Conservation (phyloP, 352 stramenopile genomes). For the Phytophthora sansomeana region DNA sequence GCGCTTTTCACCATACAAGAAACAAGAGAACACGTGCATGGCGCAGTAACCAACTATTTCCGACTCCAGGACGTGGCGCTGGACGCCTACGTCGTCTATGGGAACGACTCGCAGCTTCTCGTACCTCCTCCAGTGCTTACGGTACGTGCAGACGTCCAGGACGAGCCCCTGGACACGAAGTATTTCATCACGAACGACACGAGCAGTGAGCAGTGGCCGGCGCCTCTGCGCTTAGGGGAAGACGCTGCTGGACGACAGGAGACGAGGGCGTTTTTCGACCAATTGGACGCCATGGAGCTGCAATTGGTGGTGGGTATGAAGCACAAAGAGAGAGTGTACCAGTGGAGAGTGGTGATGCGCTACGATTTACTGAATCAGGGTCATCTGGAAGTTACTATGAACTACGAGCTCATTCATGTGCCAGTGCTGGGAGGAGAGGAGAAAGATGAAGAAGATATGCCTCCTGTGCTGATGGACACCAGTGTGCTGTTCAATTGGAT, state of each 20-base stretch:
- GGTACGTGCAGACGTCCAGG: slow-evolving; percentile 44
- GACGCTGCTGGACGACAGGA: slow-evolving; percentile 33
- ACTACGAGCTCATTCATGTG: slow-evolving; percentile 50
- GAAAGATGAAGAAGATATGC: slow-evolving; percentile 39
- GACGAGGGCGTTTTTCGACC: slow-evolving; percentile 72
- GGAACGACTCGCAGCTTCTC: slow-evolving; percentile 31
- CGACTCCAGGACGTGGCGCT: slow-evolving; percentile 59
- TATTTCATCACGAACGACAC: slow-evolving; percentile 56
- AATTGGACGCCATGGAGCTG: slow-evolving; percentile 70
- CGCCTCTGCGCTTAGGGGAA: slow-evolving; percentile 43
- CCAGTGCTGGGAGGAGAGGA: slow-evolving; percentile 29
- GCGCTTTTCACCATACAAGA: slow-evolving; percentile 80
- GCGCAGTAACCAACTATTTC: slow-evolving; percentile 70
- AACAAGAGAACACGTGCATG: slow-evolving; percentile 73
- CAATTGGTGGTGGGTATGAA: slow-evolving; percentile 61
- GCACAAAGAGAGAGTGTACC: slow-evolving; percentile 47
- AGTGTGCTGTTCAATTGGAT: slow-evolving; percentile 54
- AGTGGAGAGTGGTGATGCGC: slow-evolving; percentile 69
- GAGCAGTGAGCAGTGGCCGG: slow-evolving; percentile 57
- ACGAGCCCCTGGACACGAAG: slow-evolving; percentile 34
- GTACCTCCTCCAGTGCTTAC: slow-evolving; percentile 60
- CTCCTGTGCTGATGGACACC: slow-evolving; percentile 55
- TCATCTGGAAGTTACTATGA: slow-evolving; percentile 73
- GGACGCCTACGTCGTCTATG: slow-evolving; percentile 54
- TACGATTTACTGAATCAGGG: slow-evolving; percentile 79